Evolutionary conservation across 2,329 filamentous ascomycete genomes (phyloP), one percentile per base, ranked within the genome.

Genomic region (Trichoderma citrinoviride): DNA sequence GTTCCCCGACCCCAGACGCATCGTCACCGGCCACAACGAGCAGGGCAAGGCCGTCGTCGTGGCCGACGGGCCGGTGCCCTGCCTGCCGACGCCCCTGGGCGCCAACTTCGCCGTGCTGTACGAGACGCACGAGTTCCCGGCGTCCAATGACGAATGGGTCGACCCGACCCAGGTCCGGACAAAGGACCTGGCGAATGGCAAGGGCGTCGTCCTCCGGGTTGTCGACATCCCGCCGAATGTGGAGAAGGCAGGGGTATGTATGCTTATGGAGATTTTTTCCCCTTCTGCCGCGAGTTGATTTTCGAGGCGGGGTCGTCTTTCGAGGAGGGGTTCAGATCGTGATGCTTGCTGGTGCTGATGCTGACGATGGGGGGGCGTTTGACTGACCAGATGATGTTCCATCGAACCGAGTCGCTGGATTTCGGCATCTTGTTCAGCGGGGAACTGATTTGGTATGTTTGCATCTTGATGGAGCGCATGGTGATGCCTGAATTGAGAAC

Each of bases 381-480:
- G 27, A 7, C 12, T 33, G 21, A 10, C n/a, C 27, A 70, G 69
- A 25, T 70, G 27, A 55, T 70, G 23, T 68, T 70, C 25, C 69
- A 70, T 40, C 67, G 69, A 14, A 70, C 69, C 3, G 69, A 70
- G 46, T 70, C 69, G 3, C 50, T 70, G 49, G 69, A 70, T 60
- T 70, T 70, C 56, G 69, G 69, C 5, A 69, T 70, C 43, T 21
- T 70, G 2, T 56, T 56, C 23, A 64, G 56, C 17, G 69, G 69
- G 33, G 68, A 70, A 56, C 56, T 70, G 50, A 52, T 65, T 7
- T 70, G 68, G 69, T 70, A 63, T 29, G 58, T 47, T 17, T 29
- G 65, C 67, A 61, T 27, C 46, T 27, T 25, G 40, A 3, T 43
- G 3, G n/a, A n/a, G n/a, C n/a, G n/a, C n/a, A n/a, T n/a, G n/a